These are phyloP conservation scores for Orobanche coerulescens DNA, from an alignment of 257 asterid genomes.

Conservation along the genomic window DNA sequence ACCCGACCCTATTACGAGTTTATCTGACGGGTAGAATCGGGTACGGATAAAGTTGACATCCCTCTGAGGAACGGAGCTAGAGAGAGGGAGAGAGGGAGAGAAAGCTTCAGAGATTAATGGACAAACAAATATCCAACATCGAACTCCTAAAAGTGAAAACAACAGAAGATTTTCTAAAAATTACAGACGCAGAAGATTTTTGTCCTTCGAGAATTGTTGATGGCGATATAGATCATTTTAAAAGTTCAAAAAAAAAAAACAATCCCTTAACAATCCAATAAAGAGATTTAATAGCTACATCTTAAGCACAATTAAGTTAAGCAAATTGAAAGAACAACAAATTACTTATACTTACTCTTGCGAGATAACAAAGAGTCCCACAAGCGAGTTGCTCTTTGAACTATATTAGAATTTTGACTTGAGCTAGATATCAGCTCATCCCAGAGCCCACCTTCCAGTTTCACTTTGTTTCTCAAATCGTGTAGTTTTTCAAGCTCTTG, in stretches of 20 bases:
- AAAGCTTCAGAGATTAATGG: background rate
- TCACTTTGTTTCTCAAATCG: conserved; percentile 88
- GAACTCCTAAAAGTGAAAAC: background rate
- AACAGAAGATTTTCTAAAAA: background rate
- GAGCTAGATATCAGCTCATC: conserved; percentile 99
- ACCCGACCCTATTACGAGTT: too few relatives aligned
- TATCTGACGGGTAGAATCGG: too few relatives aligned
- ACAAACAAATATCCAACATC: background rate
- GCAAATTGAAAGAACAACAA: conserved; percentile 16
- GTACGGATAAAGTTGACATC: too few relatives aligned
- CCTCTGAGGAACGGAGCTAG: too few relatives aligned
- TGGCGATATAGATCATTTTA: background rate
- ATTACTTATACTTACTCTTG: conserved; percentile 52
- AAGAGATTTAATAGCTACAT: conserved; percentile 8
- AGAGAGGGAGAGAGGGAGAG: background rate
- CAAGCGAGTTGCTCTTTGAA: conserved; percentile 91
- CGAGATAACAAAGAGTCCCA: conserved; percentile 98
- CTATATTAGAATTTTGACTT: conserved; percentile 96
- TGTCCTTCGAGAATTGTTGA: background rate
- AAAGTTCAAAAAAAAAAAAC: background rate
- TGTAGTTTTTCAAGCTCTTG: conserved; percentile 97
- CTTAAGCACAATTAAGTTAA: conserved; percentile 10
- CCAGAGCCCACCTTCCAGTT: conserved; percentile 95
- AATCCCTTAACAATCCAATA: background rate
- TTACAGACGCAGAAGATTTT: background rate